These are phyloP conservation scores for Trypanosoma scelopori DNA, from an alignment of 208 protist species.

Conservation along the genomic window DNA sequence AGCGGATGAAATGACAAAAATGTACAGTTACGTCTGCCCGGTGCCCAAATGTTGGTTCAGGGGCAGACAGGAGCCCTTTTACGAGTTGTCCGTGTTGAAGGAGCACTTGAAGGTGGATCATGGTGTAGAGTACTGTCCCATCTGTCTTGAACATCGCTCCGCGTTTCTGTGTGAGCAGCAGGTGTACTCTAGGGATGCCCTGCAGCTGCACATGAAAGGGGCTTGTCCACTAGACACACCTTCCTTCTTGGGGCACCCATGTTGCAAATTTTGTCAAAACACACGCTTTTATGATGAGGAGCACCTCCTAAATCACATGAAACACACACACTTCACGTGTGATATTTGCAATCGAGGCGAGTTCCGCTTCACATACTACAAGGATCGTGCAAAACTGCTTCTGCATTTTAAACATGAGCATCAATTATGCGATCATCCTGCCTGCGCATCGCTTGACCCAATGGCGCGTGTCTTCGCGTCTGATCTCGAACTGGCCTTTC, in stretches of 20 bases:
- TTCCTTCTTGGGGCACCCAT: constrained; percentile 84
- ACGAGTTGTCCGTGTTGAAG: constrained; percentile 47
- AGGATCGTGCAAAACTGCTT: constrained; percentile 68
- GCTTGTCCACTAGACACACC: constrained; percentile 48
- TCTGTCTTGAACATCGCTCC: constrained; percentile 69
- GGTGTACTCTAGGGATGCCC: constrained; percentile 47
- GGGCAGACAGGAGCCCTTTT: constrained; percentile 79
- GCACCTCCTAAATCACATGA: constrained; percentile 86
- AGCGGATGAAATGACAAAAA: constrained; percentile 60
- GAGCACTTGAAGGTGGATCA: constrained; percentile 76
- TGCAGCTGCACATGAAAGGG: constrained; percentile 69
- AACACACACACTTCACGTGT: constrained; percentile 85
- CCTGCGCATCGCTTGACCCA: constrained; percentile 67
- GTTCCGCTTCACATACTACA: constrained; percentile 86
- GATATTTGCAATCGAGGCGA: constrained; percentile 83
- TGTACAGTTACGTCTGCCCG: constrained; percentile 77
- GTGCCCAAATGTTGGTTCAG: constrained; percentile 58
- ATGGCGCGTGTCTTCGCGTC: constrained; percentile 84
- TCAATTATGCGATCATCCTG: constrained; percentile 85
- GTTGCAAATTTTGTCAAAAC: constrained; percentile 73
- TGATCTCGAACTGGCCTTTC: constrained; percentile 76
- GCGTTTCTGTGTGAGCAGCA: constrained; percentile 86
- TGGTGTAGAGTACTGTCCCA: constrained; percentile 61
- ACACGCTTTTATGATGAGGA: constrained; percentile 81
- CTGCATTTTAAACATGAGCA: constrained; percentile 75